Conservation (phyloP, 2,329 filamentous ascomycete species). For the Coccinonectria pachysandricola region DNA sequence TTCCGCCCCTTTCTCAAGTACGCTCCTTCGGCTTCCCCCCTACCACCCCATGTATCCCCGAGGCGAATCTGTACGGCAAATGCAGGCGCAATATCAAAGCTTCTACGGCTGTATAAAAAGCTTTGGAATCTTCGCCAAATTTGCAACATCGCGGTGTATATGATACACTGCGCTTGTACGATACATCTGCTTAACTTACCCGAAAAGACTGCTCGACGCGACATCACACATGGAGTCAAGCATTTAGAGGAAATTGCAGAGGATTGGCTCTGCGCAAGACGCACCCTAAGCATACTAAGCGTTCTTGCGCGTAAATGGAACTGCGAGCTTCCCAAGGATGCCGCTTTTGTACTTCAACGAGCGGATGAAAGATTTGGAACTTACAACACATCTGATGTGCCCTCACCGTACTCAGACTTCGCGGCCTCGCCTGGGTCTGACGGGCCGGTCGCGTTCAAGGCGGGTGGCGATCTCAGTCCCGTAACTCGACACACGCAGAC, state of each 20-base stretch:
- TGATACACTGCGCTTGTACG: constrained; percentile 85
- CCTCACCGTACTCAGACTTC: constrained; percentile 37
- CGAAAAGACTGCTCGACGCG: constrained; percentile 79
- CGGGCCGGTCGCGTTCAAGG: constrained; percentile 12
- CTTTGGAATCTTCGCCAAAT: constrained; percentile 86
- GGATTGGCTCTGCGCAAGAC: constrained; percentile 81
- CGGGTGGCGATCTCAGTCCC: constrained; percentile 24
- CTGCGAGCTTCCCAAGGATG: constrained; percentile 77
- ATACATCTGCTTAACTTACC: constrained; percentile 90
- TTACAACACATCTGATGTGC: constrained; percentile 52
- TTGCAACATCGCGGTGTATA: constrained; percentile 93
- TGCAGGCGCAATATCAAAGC: constrained; percentile 79
- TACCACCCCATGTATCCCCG: constrained; percentile 80
- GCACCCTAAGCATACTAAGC: constrained; percentile 76
- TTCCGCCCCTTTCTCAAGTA: constrained; percentile 95
- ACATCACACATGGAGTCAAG: constrained; percentile 83
- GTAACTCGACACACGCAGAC: constrained; percentile 23
- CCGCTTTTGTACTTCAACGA: constrained; percentile 60
- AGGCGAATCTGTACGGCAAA: constrained; percentile 85
- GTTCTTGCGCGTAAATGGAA: constrained; percentile 84
- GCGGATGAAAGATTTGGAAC: constrained; percentile 72
- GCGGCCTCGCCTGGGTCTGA: constrained; percentile 22
- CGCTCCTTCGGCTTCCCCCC: constrained; percentile 65
- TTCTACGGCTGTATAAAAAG: constrained; percentile 91
- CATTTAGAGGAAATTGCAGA: constrained; percentile 94